Evolutionary conservation across 140 eudicot species (phyloP).

Genomic region (Flaveria floridana): DNA sequence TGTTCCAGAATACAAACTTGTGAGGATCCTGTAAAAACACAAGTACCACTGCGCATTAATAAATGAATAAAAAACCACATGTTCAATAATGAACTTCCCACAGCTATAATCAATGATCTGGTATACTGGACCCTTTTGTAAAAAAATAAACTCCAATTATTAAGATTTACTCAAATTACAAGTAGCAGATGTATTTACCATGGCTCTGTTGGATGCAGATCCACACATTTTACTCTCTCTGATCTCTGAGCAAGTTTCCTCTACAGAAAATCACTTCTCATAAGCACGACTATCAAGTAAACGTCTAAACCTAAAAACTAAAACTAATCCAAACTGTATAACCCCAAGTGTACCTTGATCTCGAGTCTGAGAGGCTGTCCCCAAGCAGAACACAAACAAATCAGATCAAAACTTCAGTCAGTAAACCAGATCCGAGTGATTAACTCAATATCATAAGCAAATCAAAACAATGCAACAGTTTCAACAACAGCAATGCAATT

Average conservation of each 20-base stretch:
- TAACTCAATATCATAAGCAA: conserved; percentile 18
- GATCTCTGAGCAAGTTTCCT: conserved; percentile 74
- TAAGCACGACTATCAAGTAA: conserved; percentile 9
- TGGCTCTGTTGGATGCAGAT: conserved; percentile 83
- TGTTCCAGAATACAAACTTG: conserved; percentile 67
- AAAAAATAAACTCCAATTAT: too few species aligned
- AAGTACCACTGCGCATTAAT: conserved; percentile 18
- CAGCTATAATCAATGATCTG: too few species aligned
- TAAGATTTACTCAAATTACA: background rate
- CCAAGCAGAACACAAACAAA: conserved; percentile 21
- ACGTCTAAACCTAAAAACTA: conserved; percentile 16
- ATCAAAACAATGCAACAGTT: conserved; percentile 21
- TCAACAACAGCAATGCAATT: conserved; percentile 23
- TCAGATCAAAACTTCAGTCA: conserved; percentile 24
- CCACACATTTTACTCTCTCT: conserved; percentile 74
- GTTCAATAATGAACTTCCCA: background rate
- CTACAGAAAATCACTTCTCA: conserved; percentile 33
- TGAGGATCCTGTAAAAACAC: conserved; percentile 51
- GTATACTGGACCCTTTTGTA: too few species aligned
- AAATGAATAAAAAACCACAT: conserved; percentile 13
- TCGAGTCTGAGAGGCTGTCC: conserved; percentile 78
- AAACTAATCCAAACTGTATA: conserved; percentile 15
- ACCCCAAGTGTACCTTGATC: conserved; percentile 54
- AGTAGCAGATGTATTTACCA: conserved; percentile 39
- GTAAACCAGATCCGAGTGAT: conserved; percentile 39